Evolutionary conservation across 495 filamentous ascomycete species (phyloP).

Genomic region (Diplogelasinospora grovesii): DNA sequence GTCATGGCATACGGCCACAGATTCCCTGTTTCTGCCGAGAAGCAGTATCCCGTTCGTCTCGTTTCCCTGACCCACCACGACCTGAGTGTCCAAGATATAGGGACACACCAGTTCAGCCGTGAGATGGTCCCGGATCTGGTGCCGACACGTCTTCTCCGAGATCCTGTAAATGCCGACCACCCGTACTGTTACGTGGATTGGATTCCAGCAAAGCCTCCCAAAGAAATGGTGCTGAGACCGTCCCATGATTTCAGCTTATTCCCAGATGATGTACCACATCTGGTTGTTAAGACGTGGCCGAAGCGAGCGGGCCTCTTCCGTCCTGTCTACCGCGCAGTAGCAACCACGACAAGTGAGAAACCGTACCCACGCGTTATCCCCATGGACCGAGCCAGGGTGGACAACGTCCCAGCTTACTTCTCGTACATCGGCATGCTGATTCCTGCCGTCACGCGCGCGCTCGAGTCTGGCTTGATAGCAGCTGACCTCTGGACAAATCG

Average conservation of each 20-base stretch:
- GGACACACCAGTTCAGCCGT: slow-evolving; percentile 3
- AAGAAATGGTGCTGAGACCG: slow-evolving; percentile 16
- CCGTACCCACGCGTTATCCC: slow-evolving; percentile 30
- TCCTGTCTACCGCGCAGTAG: slow-evolving; percentile 9
- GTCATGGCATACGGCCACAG: slow-evolving; percentile 43
- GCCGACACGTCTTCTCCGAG: slow-evolving; percentile 28
- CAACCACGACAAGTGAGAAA: slow-evolving; percentile 12
- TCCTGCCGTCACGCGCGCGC: slow-evolving; percentile 64
- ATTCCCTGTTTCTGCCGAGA: slow-evolving; percentile 17
- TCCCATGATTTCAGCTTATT: slow-evolving; percentile 19
- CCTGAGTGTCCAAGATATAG: slow-evolving; percentile 12
- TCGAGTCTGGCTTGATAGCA: slow-evolving; percentile 61
- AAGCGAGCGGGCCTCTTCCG: slow-evolving; percentile 58
- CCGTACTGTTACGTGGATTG: slow-evolving; percentile 27
- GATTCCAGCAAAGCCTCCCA: slow-evolving; percentile 32
- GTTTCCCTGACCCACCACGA: slow-evolving; percentile 12
- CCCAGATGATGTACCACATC: slow-evolving; percentile 37
- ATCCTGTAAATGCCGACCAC: slow-evolving; percentile 11
- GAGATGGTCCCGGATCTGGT: slow-evolving; percentile 7
- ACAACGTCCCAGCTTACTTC: slow-evolving; percentile 53
- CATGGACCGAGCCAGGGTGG: slow-evolving; percentile 28
- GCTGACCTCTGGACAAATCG: slow-evolving; percentile 54
- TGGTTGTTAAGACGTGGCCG: slow-evolving; percentile 45
- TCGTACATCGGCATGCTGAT: slow-evolving; percentile 64
- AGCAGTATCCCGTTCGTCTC: slow-evolving; percentile 36